Base-by-base conservation (phyloP, 2,329 filamentous ascomycete species). In the Xenosphaeropsis pyriputrescens region DNA sequence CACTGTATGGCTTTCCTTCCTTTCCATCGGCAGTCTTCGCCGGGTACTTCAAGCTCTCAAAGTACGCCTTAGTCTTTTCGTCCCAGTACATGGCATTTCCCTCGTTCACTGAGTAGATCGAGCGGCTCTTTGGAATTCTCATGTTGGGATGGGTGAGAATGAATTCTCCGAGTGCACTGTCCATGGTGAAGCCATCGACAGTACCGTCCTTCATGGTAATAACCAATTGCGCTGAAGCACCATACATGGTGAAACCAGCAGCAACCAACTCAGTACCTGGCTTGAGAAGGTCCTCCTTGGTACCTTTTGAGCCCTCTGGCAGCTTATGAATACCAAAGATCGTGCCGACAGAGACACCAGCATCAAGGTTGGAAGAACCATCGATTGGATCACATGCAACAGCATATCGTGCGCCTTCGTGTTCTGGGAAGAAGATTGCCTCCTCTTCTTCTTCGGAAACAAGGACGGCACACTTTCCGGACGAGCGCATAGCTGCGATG, bases 171-270 rank as follows among this genome's bases (percentile, higher is more conserved):
- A 98, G 76, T 14, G 86, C 84, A 59, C 84, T 93, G 66, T 98
- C 91, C 53, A 98, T 77, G 18, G 91, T 98, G 70, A 98, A 98
- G 53, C 91, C 91, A 63, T 96, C 95, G 62, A 98, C 91, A 44
- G 65, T 73, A 46, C 88, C 84, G 48, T 79, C 85, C 62, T 81
- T 84, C 86, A 96, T 95, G 49, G 91, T 98, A 56, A 98, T 82
- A 53, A 98, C 91, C 34, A 98, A 72, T 66, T 96, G 89, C 4
- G 91, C 79, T 3, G 88, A 95, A 49, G 91, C 91, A 55, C 91
- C 91, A 64, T 98, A 98, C 91, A 98, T 98, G 62, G 91, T 98
- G 72, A 98, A 98, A n/a, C 91, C 91, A 16, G 85, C 79, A 29
- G 91, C 89, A 15, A 96, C 74, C 47, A 96, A 75, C 62, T 95